Conservation (phyloP, 1,284 basidiomycete genomes). For the Melampsora larici-populina region DNA sequence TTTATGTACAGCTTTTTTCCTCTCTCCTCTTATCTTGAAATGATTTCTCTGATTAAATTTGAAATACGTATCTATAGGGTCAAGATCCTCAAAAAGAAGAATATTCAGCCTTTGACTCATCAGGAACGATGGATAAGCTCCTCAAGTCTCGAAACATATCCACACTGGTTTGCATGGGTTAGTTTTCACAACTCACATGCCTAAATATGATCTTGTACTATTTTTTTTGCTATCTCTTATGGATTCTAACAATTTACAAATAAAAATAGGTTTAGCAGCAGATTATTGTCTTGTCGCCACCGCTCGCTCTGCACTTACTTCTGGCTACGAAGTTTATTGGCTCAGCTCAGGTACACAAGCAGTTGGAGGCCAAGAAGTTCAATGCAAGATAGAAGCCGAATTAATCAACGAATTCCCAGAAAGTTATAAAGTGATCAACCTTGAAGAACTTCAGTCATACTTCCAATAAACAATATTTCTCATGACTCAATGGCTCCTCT, state of each 20-base stretch:
- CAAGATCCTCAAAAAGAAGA: not conserved
- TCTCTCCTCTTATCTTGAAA: not conserved
- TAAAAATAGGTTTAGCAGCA: conserved; percentile 22
- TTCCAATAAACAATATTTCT: no score
- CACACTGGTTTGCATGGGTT: conserved; percentile 14
- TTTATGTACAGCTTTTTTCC: no score
- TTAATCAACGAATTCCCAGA: not conserved
- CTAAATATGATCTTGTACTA: not conserved
- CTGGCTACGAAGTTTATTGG: conserved; percentile 18
- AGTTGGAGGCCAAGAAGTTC: not conserved
- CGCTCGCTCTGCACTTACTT: not conserved
- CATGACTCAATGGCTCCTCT: no score
- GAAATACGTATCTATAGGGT: no score
- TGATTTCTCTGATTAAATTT: not conserved
- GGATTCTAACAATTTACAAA: not conserved
- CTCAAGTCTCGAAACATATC: conserved; percentile 4
- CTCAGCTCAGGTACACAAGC: not conserved
- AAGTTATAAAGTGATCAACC: not conserved
- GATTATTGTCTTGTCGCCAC: conserved; percentile 23
- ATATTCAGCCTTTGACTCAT: not conserved
- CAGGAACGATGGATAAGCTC: not conserved
- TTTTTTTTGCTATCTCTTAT: conserved; percentile 12
- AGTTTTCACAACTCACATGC: not conserved
- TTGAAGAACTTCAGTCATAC: not conserved
- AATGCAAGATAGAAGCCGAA: not conserved